These are phyloP conservation scores for Diatrype stigma DNA, from an alignment of 2,329 filamentous ascomycete species.

Conservation along the genomic window DNA sequence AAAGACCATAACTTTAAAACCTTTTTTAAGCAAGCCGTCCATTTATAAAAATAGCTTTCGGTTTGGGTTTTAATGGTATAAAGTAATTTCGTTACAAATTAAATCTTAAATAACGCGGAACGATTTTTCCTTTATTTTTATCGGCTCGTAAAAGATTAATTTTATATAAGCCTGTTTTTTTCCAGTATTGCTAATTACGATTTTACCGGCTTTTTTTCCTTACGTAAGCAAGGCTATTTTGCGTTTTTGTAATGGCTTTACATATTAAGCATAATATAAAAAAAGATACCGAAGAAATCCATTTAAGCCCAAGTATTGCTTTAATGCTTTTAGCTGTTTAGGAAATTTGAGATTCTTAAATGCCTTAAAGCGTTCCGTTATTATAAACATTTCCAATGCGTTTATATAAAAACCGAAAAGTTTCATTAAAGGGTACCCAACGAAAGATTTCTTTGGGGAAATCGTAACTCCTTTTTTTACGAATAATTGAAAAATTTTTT, in stretches of 20 bases:
- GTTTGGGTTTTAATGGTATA: background rate
- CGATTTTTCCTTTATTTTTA: background rate
- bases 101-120: background rate
- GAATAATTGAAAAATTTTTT: background rate
- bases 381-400: background rate
- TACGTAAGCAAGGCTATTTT: too few species aligned
- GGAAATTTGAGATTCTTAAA: background rate
- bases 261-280: too few species aligned
- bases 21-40: background rate
- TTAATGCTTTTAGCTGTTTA: background rate
- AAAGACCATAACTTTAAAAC: background rate
- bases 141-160: background rate
- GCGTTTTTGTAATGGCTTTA: too few species aligned
- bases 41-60: background rate
- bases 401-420: background rate
- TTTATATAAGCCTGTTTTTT: background rate
- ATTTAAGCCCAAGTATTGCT: too few species aligned
- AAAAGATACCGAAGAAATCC: too few species aligned
- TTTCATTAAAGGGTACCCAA: background rate
- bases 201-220: too few species aligned
- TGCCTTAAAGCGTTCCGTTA: background rate
- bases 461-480: too few species aligned
- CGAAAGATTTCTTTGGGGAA: too few species aligned
- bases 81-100: background rate
- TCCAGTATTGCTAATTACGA: background rate